Evolutionary conservation across 164 flowering plant species (phyloP), one percentile per base, ranked within the genome.

Genomic region (Santalum album): DNA sequence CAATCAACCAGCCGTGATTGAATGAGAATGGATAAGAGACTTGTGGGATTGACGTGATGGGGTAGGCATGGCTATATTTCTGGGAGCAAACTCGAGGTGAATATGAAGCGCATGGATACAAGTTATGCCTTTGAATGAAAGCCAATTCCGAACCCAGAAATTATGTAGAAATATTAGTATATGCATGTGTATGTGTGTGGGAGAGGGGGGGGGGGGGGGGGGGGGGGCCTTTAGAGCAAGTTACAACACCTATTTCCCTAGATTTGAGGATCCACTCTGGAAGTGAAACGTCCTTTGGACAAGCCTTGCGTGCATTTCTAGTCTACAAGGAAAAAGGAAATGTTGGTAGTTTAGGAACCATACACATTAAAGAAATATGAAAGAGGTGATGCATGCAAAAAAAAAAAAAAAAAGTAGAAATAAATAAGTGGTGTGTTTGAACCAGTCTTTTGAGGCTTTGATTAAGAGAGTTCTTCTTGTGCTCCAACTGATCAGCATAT

Each of bases 211-310:
- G n/a, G n/a, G n/a, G n/a, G n/a, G n/a, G n/a, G n/a, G n/a, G n/a
- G n/a, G n/a, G n/a, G n/a, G n/a, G n/a, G n/a, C n/a, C n/a, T 10
- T 10, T 49, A 58, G 17, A 46, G 44, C 11, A 49, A 43, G 26
- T n/a, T 44, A 63, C 49, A 48, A 10, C 20, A 45, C 99, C 99
- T 70, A 80, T 80, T 35, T 89, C 96, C 65, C 78, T 89, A 25
- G 99, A 78, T 51, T 83, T 81, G 32, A 74, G 62, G 70, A 89
- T 71, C 99, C 99, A 92, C 44, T 85, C 88, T 24, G 99, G 99
- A 55, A 80, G 86, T 21, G 83, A 51, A 57, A 75, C 67, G 38
- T 75, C 91, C 60, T 57, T 77, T 10, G 97, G 91, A 68, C 96
- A 89, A 63, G 97, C 99, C 61, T 85, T 92, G 16, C 96, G 95